phyloP scores from a whole-genome alignment of 1,284 basidiomycete genomes.

The Volvariella surrecta region DNA sequence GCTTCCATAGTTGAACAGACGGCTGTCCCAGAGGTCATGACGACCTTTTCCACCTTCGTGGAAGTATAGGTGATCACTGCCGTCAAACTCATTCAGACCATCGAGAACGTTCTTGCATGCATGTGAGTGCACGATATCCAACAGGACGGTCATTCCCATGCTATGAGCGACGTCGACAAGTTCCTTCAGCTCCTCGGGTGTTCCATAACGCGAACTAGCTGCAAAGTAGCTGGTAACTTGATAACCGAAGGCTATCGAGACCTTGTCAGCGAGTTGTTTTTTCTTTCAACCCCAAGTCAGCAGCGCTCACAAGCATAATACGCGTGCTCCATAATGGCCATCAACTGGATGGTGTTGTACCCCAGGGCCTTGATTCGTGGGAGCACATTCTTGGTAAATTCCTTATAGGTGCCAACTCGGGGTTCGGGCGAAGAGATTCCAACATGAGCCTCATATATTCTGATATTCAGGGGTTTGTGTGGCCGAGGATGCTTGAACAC shows the following conservation, averaged over 20 bases:
- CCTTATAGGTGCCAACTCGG: constrained; percentile 90
- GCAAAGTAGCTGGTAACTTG: constrained; percentile 98
- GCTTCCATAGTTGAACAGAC: constrained; percentile 92
- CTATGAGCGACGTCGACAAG: constrained; percentile 93
- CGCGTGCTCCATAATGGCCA: constrained; percentile 97
- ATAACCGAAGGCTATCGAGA: constrained; percentile 81
- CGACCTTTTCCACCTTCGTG: constrained; percentile 86
- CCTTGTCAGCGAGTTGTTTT: constrained; percentile 5
- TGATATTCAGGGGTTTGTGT: constrained; percentile 59
- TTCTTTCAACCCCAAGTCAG: constrained; percentile 4
- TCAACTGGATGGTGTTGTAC: constrained; percentile 96
- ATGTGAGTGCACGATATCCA: constrained; percentile 97
- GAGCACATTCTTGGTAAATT: constrained; percentile 83
- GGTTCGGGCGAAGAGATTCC: constrained; percentile 90
- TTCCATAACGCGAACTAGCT: constrained; percentile 91
- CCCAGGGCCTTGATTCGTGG: constrained; percentile 87
- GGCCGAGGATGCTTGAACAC: constrained; percentile 77
- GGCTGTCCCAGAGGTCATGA: constrained; percentile 95
- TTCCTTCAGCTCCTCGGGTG: constrained; percentile 92
- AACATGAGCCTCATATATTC: constrained; percentile 97
- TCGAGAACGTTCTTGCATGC: constrained; percentile 97
- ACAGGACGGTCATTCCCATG: constrained; percentile 86
- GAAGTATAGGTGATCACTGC: constrained; percentile 95
- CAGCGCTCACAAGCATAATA: constrained; percentile 86
- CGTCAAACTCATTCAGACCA: constrained; percentile 93